A percentile compares a stretch with the other conserved stretches of the same genome.
Conservation (phyloP, 768 basidiomycete genomes). For the Psilocybe subaeruginosa region DNA sequence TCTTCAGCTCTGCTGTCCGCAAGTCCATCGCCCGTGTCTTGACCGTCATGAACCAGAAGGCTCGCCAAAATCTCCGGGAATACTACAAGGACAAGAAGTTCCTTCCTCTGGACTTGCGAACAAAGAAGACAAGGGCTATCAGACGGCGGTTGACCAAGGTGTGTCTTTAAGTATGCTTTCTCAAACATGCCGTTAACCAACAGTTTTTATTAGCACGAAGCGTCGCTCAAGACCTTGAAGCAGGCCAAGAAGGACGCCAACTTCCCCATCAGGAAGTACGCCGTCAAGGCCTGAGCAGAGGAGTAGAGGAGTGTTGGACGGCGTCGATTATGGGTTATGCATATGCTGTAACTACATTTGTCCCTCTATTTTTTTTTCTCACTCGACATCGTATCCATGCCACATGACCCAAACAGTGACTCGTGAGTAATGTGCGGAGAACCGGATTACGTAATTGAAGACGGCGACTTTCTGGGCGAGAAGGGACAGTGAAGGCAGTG, state of each 20-base stretch:
- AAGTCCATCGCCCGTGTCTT: constrained; percentile 98
- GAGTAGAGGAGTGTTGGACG: constrained; percentile 18
- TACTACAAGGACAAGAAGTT: constrained; percentile 98
- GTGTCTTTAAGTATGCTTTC: constrained; percentile 24
- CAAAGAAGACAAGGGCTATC: constrained; percentile 99
- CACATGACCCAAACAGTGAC: constrained; percentile 4
- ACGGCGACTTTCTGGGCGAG: constrained; percentile 8
- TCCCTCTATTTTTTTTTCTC: constrained; percentile 25
- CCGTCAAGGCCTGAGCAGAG: constrained; percentile 81
- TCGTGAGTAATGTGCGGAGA: constrained; percentile 5
- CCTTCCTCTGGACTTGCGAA: constrained; percentile 94
- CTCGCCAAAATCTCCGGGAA: constrained; percentile 94
- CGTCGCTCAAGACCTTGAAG: constrained; percentile 85
- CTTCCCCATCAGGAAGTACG: constrained; percentile 93
- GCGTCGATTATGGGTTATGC: constrained; percentile 19
- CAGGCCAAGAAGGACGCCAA: constrained; percentile 94
- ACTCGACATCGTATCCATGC: constrained; percentile 22
- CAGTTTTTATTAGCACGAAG: constrained; percentile 64
- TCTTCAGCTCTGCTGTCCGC: constrained; percentile 84
- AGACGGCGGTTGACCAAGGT: constrained; percentile 93
- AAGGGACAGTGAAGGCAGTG: constrained; percentile 9
- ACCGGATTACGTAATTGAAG: constrained; percentile 20
- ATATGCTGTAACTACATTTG: constrained; percentile 27
- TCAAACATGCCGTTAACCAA: neutral
- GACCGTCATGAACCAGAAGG: constrained; percentile 99